phyloP scores from a whole-genome alignment of 2,329 filamentous ascomycete genomes.

The Fusarium bulbicola region DNA sequence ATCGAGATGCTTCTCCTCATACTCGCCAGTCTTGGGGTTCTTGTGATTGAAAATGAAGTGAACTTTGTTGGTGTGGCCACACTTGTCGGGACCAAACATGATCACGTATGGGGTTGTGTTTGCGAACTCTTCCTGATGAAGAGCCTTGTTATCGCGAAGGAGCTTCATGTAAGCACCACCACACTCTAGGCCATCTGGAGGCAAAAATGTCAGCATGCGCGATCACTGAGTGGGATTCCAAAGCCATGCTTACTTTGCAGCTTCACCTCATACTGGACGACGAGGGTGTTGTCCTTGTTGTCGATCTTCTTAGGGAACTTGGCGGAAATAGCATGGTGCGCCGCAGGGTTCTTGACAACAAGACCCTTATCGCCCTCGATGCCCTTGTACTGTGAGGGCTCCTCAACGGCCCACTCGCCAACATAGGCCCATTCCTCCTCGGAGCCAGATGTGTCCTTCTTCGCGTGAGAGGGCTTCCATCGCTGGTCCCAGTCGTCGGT shows the following conservation, averaged over 20 bases:
- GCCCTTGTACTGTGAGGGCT: constrained; percentile 88
- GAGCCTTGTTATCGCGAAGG: constrained; percentile 94
- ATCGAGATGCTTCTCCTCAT: constrained; percentile 98
- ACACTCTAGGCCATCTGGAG: constrained; percentile 88
- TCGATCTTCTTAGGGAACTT: constrained; percentile 97
- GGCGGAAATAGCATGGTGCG: constrained; percentile 98
- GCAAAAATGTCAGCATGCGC: constrained; percentile 44
- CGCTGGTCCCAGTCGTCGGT: constrained; percentile 92
- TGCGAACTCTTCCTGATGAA: constrained; percentile 97
- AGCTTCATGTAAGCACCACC: constrained; percentile 99
- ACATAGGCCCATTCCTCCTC: constrained; percentile 98
- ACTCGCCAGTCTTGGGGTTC: constrained; percentile 99
- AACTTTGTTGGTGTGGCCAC: constrained; percentile 98
- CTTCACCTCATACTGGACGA: constrained; percentile 99
- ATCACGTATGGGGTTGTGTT: constrained; percentile 98
- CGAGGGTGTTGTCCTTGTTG: constrained; percentile 96
- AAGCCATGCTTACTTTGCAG: constrained; percentile 78
- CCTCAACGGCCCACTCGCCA: constrained; percentile 96
- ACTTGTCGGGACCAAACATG: constrained; percentile 99
- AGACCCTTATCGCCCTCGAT: constrained; percentile 96
- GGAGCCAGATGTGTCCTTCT: constrained; percentile 82
- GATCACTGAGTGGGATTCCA: background rate
- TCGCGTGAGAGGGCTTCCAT: constrained; percentile 95
- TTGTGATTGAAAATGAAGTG: constrained; percentile 99
- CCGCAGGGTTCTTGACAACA: constrained; percentile 96